Evolutionary conservation across 495 filamentous ascomycete species (phyloP), one percentile per base, ranked within the genome.

Genomic region (Penicillium canariense): DNA sequence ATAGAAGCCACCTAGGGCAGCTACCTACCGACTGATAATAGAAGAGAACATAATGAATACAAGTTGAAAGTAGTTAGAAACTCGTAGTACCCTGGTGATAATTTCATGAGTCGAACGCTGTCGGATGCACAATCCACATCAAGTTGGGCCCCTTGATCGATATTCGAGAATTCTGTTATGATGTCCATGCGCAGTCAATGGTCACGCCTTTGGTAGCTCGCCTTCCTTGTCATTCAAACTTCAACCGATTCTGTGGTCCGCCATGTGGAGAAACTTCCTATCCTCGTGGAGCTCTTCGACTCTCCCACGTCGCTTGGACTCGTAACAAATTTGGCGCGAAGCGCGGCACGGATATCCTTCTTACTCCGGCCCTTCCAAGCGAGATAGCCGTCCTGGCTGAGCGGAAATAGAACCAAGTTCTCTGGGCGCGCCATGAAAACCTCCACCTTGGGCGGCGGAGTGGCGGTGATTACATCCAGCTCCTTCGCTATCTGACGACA

Each of bases 401-500:
- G 72, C 0, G 87, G 87, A 71, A 81, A 90, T 8, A 96, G 58
- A 6, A 89, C 79, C 50, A 78, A 71, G 61, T 94, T 94, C 5
- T 77, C 70, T 5, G 70, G 67, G 26, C 74, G 77, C 17, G 65
- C 66, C 55, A 87, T 74, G 68, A 85, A 88, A 15, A 85, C 77
- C 6, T 79, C 68, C 36, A 77, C 68, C 28, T 76, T 74, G 4
- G 81, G 81, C 15, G 82, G 72, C 14, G 80, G 78, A 3, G 67
- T 77, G 31, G 78, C 76, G 5, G 83, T 83, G 54, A 96, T 83
- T 12, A 87, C 79, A 58, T 91, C 87, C 61, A 96, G 75, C 55
- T 96, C 90, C 11, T 76, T 54, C 2, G 81, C 78, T 39, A 96
- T 74, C 60, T 87, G 83, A 6, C 82, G 76, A 68, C 89, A 93